These are phyloP conservation scores for Tuber borchii DNA, from an alignment of 495 filamentous ascomycete species.

Conservation along the genomic window DNA sequence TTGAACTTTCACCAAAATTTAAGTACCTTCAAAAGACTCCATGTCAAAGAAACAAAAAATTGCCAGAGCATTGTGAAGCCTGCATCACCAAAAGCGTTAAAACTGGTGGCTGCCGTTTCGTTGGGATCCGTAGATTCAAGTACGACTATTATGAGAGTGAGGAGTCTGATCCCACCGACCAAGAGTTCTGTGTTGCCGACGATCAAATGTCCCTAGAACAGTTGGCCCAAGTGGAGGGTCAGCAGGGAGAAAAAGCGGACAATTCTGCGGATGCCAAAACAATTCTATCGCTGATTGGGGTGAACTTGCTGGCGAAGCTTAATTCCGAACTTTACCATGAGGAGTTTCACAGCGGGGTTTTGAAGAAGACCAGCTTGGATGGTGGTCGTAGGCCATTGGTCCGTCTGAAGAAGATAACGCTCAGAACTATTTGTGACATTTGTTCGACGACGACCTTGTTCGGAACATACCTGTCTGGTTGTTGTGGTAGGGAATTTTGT, in stretches of 20 bases:
- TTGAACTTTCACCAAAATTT: not conserved
- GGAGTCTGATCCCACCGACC: conserved; percentile 12
- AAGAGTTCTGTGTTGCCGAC: conserved; percentile 17
- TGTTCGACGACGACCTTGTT: conserved; percentile 40
- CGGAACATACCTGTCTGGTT: conserved; percentile 40
- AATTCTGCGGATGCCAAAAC: not conserved
- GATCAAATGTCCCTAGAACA: not conserved
- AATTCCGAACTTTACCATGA: conserved; percentile 30
- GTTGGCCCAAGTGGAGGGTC: not conserved
- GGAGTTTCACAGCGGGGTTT: conserved; percentile 17
- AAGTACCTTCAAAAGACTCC: not conserved
- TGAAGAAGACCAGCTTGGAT: not conserved
- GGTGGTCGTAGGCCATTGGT: conserved; percentile 27
- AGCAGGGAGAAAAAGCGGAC: conserved; percentile 1
- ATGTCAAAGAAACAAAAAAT: not conserved
- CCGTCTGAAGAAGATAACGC: conserved; percentile 23
- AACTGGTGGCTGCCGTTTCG: conserved; percentile 35
- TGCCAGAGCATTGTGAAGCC: conserved; percentile 27
- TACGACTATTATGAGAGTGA: conserved; percentile 7
- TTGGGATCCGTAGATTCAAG: conserved; percentile 29
- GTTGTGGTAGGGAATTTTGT: conserved; percentile 41
- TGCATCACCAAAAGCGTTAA: conserved; percentile 35
- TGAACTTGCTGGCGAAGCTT: not conserved
- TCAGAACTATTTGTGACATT: conserved; percentile 35
- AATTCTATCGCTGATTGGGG: not conserved